Evolutionary conservation across 1,284 basidiomycete genomes (phyloP).

Genomic region (Puccinia novopanici): DNA sequence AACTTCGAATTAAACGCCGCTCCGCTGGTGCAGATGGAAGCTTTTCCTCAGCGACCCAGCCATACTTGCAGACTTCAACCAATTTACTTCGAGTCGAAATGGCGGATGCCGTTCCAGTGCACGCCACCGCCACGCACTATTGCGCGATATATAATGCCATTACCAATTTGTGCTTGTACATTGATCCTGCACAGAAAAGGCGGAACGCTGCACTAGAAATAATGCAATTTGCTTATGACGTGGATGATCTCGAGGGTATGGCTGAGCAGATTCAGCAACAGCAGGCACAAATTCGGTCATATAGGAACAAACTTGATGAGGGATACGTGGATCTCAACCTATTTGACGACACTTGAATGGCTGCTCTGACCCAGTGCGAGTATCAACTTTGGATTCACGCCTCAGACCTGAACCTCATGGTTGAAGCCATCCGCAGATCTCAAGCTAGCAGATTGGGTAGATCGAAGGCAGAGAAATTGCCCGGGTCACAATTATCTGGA

Average conservation of each 20-base stretch:
- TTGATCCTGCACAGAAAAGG: constrained; percentile 78
- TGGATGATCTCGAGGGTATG: constrained; percentile 49
- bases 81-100: constrained; percentile 47
- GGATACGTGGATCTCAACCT: constrained; percentile 57
- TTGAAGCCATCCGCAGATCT: constrained; percentile 82
- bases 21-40: constrained; percentile 44
- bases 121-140: constrained; percentile 83
- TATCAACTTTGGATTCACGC: constrained; percentile 74
- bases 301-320: constrained; percentile 38
- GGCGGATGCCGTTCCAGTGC: constrained; percentile 69
- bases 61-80: constrained; percentile 50
- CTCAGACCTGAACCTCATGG: constrained; percentile 80
- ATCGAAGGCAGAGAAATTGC: constrained; percentile 65
- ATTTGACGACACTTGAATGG: constrained; percentile 64
- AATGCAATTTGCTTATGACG: constrained; percentile 67
- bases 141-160: constrained; percentile 83
- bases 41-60: constrained; percentile 47
- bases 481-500: constrained; percentile 77
- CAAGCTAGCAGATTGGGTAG: constrained; percentile 68
- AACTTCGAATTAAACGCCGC: constrained; percentile 65
- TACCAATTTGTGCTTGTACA: constrained; percentile 81
- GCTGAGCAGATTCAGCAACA: constrained; percentile 50
- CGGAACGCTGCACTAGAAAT: constrained; percentile 77
- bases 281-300: constrained; percentile 42
- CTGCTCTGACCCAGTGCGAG: constrained; percentile 68